These are phyloP conservation scores for Raphanus raphanistrum DNA, from an alignment of 345 rosid species.

Conservation along the genomic window DNA sequence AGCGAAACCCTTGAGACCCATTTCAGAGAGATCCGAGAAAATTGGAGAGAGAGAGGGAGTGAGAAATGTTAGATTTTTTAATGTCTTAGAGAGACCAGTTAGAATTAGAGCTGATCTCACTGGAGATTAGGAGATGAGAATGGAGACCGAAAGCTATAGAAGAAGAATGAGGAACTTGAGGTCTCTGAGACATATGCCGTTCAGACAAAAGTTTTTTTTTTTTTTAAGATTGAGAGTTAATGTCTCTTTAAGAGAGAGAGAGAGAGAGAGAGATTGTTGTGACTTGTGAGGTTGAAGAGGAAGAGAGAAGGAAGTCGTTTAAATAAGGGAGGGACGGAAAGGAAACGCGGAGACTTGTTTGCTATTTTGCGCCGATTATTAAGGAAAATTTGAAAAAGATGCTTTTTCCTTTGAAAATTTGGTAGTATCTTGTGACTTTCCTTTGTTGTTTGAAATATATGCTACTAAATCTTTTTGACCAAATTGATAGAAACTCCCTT, in stretches of 20 bases:
- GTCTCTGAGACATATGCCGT: conserved; percentile 78
- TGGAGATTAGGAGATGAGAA: conserved; percentile 74
- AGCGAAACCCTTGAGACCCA: conserved; percentile 83
- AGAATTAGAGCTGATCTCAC: conserved; percentile 60
- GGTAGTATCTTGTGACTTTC: conserved; percentile 17
- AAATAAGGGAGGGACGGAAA: neutral
- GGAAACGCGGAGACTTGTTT: conserved; percentile 35
- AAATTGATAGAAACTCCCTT: neutral
- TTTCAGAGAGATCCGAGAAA: conserved; percentile 19
- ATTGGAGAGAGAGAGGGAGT: neutral
- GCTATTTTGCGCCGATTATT: conserved; percentile 30
- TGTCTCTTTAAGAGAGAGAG: conserved; percentile 6
- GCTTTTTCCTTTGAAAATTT: conserved; percentile 8
- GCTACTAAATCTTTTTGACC: neutral
- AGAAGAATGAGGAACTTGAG: conserved; percentile 67
- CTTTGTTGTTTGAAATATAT: neutral
- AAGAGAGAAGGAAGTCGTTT: neutral
- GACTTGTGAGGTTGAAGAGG: conserved; percentile 5
- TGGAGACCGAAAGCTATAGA: conserved; percentile 63
- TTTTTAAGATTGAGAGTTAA: neutral
- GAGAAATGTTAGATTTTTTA: neutral
- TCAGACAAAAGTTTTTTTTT: neutral
- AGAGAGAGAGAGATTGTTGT: conserved; percentile 10
- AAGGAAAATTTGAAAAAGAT: neutral
- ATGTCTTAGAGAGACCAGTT: conserved; percentile 42